Conservation (phyloP, 371 early-diverging fungal genomes). For the Mucor circinelloides region DNA sequence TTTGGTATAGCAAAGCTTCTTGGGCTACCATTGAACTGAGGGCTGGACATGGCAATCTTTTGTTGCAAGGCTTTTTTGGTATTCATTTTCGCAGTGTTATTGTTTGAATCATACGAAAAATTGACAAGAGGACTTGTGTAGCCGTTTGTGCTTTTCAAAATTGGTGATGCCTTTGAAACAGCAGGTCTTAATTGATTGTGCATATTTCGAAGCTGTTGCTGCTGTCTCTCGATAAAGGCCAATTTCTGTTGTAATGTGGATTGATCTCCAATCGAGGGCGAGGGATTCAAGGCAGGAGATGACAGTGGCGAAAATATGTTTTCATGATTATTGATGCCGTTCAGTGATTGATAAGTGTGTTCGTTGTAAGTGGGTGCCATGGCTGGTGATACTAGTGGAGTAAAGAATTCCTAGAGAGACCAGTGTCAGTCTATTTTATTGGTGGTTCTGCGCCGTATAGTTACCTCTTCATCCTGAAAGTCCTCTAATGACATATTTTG, state of each 20-base stretch:
- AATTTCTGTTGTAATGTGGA: constrained; percentile 39
- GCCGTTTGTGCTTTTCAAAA: background rate
- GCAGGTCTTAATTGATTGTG: constrained; percentile 28
- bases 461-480: constrained; percentile 49
- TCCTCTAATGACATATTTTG: constrained; percentile 7
- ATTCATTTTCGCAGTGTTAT: background rate
- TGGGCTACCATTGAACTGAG: constrained; percentile 19
- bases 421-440: background rate
- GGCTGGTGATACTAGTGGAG: constrained; percentile 74
- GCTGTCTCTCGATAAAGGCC: constrained; percentile 51
- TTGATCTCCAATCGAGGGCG: constrained; percentile 26
- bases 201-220: constrained; percentile 46
- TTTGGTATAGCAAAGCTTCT: constrained; percentile 6
- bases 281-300: constrained; percentile 68
- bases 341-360: constrained; percentile 35
- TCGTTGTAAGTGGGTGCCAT: constrained; percentile 66
- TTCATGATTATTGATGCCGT: constrained; percentile 27
- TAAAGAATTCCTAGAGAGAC: constrained; percentile 58
- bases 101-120: background rate
- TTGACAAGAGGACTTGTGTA: constrained; percentile 13
- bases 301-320: constrained; percentile 65
- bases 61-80: constrained; percentile 12
- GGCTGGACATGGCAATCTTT: constrained; percentile 21
- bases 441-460: background rate
- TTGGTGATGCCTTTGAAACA: background rate